A percentile compares a stretch with the other conserved stretches of the same genome.
Conservation (phyloP, 202 grass and related monocot genomes). For the Zoysia matrella region DNA sequence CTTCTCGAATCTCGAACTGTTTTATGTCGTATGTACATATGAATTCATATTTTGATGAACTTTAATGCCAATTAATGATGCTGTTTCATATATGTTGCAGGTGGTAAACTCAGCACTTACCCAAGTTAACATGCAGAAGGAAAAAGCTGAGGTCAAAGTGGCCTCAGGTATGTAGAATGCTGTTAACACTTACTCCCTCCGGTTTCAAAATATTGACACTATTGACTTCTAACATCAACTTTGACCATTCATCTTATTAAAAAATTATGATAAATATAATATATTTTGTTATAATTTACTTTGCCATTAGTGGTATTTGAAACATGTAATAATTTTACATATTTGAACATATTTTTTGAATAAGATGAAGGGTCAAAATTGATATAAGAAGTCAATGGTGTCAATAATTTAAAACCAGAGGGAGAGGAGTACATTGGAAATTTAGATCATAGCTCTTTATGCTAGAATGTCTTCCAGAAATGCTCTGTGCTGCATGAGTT, state of each 20-base stretch:
- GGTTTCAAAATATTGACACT: too few species aligned
- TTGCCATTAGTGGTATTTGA: too few species aligned
- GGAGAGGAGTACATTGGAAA: neutral
- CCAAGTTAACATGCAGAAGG: constrained; percentile 61
- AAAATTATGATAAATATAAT: too few species aligned
- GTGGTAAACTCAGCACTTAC: constrained; percentile 44
- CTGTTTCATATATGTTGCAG: constrained; percentile 52
- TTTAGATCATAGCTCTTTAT: constrained; percentile 1
- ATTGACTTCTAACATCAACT: too few species aligned
- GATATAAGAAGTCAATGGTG: too few species aligned
- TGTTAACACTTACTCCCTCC: neutral
- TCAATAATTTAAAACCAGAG: too few species aligned
- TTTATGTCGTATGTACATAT: constrained; percentile 18
- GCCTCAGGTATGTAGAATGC: constrained; percentile 57
- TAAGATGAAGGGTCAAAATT: too few species aligned
- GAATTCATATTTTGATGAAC: constrained; percentile 16
- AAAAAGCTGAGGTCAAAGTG: constrained; percentile 58
- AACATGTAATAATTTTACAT: too few species aligned
- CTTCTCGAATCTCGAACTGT: neutral
- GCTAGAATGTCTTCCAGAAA: constrained; percentile 16
- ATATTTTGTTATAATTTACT: too few species aligned
- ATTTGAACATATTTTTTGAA: too few species aligned
- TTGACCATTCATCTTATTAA: too few species aligned
- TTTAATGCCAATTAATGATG: constrained; percentile 27
- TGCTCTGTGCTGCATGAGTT: neutral